Evolutionary conservation across 208 protist genomes (phyloP).

Genomic region (Trypanosoma rangeli): DNA sequence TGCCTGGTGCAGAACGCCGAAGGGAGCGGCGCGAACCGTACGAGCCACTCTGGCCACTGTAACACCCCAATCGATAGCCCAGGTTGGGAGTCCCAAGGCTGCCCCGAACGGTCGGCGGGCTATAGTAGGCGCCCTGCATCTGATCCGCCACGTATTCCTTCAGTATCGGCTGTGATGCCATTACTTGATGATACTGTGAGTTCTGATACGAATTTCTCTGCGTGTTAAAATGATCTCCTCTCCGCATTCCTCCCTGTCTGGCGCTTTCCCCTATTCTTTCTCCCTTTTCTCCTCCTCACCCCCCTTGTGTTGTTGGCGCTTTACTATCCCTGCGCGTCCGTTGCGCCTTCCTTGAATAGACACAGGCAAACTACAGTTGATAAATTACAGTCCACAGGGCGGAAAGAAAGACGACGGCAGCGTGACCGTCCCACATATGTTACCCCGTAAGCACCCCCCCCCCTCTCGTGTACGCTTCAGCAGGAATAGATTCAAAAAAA

Average conservation of each 20-base stretch:
- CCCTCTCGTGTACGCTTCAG: not conserved
- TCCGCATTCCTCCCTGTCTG: not conserved
- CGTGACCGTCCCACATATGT: not conserved
- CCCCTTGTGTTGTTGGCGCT: not conserved
- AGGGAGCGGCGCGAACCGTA: conserved; percentile 9
- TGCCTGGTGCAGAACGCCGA: conserved; percentile 13
- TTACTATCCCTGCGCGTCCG: not conserved
- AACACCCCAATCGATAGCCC: not conserved
- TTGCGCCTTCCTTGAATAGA: not conserved
- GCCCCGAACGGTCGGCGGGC: conserved; percentile 9
- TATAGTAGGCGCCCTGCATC: conserved; percentile 4
- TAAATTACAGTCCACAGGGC: not conserved
- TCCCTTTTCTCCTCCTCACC: not conserved
- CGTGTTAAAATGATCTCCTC: not conserved
- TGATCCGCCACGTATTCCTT: not conserved
- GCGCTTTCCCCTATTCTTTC: not conserved
- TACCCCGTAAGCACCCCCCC: not conserved
- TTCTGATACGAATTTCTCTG: not conserved
- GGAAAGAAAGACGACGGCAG: not conserved
- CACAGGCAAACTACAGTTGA: not conserved
- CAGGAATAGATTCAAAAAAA: not conserved
- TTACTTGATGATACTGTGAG: not conserved
- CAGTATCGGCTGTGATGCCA: not conserved
- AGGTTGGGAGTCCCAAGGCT: conserved; percentile 39
- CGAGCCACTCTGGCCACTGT: conserved; percentile 3